Evolutionary conservation across 1,284 basidiomycete species (phyloP).

Genomic region (Wolfiporia cocos): DNA sequence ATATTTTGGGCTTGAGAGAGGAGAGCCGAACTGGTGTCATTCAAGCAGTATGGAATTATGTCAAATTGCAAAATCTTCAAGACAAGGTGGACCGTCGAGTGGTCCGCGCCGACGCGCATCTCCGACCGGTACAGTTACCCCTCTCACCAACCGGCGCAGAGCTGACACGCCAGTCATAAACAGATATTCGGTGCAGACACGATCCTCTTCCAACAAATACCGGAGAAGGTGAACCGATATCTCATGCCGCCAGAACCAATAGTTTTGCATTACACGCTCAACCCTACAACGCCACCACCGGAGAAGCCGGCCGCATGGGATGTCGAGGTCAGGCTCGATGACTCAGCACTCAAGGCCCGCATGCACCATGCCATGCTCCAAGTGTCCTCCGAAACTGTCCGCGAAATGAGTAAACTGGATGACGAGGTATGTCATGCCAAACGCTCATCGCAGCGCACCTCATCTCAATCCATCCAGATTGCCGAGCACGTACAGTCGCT

Average conservation of each 20-base stretch:
- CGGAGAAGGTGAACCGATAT: constrained; percentile 81
- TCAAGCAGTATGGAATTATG: constrained; percentile 88
- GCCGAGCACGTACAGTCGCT: constrained; percentile 76
- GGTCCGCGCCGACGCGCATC: constrained; percentile 71
- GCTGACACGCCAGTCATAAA: neutral
- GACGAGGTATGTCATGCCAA: constrained; percentile 59
- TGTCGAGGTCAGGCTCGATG: constrained; percentile 87
- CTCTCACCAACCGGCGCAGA: neutral
- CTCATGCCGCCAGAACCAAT: constrained; percentile 80
- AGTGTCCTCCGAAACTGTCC: constrained; percentile 62
- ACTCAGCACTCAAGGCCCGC: constrained; percentile 66
- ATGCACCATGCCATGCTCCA: constrained; percentile 73
- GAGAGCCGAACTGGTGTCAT: constrained; percentile 82
- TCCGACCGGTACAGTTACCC: constrained; percentile 47
- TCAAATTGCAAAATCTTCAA: constrained; percentile 83
- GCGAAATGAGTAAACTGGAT: constrained; percentile 73
- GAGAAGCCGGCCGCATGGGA: constrained; percentile 77
- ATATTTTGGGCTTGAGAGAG: constrained; percentile 77
- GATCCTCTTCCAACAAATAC: constrained; percentile 78
- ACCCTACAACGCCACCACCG: constrained; percentile 49
- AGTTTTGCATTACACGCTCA: constrained; percentile 74
- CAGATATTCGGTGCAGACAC: constrained; percentile 64
- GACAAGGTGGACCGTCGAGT: constrained; percentile 85
- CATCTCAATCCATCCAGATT: constrained; percentile 40
- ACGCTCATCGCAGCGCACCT: neutral